Conservation (phyloP, 1,284 basidiomycete genomes). For the Farysia itapuensis region DNA sequence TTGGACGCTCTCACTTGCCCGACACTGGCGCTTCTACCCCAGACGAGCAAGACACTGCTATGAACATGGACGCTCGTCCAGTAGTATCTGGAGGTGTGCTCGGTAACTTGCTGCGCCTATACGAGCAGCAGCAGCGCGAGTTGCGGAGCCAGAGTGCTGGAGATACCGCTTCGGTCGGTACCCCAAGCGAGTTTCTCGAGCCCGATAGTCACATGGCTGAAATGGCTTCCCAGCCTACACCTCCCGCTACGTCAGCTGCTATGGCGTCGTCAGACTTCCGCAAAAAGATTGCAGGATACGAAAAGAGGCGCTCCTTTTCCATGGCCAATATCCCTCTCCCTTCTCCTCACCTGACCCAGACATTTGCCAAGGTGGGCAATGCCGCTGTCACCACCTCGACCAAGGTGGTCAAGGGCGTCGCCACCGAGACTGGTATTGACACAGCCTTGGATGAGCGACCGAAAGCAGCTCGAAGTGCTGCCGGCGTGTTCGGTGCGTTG, state of each 20-base stretch:
- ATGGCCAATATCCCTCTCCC: conserved; percentile 15
- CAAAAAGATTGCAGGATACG: conserved; percentile 10
- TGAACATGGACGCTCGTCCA: conserved; percentile 53
- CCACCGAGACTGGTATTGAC: conserved; percentile 51
- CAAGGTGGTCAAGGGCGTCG: conserved; percentile 46
- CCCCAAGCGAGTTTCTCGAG: conserved; percentile 19
- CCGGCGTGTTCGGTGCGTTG: conserved; percentile 73
- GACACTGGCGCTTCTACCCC: conserved; percentile 51
- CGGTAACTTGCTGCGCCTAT: conserved; percentile 55
- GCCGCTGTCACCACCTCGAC: conserved; percentile 21
- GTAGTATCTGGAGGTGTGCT: conserved; percentile 48
- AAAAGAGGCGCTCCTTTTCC: conserved; percentile 29
- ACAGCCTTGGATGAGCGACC: conserved; percentile 62
- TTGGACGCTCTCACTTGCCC: conserved; percentile 42
- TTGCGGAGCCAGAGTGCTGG: conserved; percentile 11
- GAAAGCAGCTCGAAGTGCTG: conserved; percentile 65
- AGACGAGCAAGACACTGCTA: conserved; percentile 46
- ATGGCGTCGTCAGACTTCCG: conserved; percentile 18
- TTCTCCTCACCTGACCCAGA: conserved; percentile 30
- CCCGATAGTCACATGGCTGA: conserved; percentile 3
- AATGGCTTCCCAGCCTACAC: conserved; percentile 4
- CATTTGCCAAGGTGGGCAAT: conserved; percentile 33
- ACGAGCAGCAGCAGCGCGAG: conserved; percentile 54
- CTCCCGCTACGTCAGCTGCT: conserved; percentile 8
- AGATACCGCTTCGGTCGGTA: conserved; percentile 30